A percentile compares a stretch with the other conserved stretches of the same genome.
Evolutionary conservation across 1,284 basidiomycete genomes (phyloP).

Genomic region (Leccinum holopus): DNA sequence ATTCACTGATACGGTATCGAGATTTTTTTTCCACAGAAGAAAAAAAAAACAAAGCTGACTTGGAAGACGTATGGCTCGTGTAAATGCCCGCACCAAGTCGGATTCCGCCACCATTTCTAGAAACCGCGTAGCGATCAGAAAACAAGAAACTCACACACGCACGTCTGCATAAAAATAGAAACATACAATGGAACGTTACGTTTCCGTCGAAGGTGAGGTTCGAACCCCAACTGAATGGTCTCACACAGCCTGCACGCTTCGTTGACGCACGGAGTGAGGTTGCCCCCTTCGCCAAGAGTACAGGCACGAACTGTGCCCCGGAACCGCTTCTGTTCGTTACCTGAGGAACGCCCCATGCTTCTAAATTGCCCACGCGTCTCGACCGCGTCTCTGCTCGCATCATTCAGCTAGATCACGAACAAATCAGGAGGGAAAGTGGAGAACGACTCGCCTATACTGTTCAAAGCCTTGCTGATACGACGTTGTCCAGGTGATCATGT

Average conservation of each 20-base stretch:
- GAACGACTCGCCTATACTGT: slow-evolving; percentile 18
- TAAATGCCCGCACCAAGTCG: slow-evolving; percentile 30
- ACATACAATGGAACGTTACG: slow-evolving; percentile 14
- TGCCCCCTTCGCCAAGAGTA: slow-evolving; percentile 22
- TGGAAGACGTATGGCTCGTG: slow-evolving; percentile 24
- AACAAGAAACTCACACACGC: background rate
- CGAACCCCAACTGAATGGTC: slow-evolving; percentile 24
- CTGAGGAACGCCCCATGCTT: slow-evolving; percentile 6
- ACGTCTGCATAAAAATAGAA: background rate
- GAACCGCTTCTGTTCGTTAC: slow-evolving; percentile 29
- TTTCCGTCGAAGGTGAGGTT: slow-evolving; percentile 23
- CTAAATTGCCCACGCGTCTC: slow-evolving; percentile 16
- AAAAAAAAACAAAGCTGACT: slow-evolving; percentile 13
- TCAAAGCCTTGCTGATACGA: slow-evolving; percentile 16
- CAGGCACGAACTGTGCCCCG: slow-evolving; percentile 25
- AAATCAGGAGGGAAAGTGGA: background rate
- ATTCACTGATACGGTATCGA: background rate
- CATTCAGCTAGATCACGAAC: background rate
- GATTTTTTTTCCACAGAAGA: background rate
- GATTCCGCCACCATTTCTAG: slow-evolving; percentile 17
- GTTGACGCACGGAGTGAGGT: slow-evolving; percentile 16
- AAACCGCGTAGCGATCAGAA: slow-evolving; percentile 8
- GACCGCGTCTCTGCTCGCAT: slow-evolving; percentile 15
- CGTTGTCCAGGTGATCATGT: slow-evolving; percentile 26
- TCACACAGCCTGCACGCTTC: slow-evolving; percentile 20